Base-by-base conservation (phyloP, 805 yeast genomes). In the Metschnikowia arizonensis region DNA sequence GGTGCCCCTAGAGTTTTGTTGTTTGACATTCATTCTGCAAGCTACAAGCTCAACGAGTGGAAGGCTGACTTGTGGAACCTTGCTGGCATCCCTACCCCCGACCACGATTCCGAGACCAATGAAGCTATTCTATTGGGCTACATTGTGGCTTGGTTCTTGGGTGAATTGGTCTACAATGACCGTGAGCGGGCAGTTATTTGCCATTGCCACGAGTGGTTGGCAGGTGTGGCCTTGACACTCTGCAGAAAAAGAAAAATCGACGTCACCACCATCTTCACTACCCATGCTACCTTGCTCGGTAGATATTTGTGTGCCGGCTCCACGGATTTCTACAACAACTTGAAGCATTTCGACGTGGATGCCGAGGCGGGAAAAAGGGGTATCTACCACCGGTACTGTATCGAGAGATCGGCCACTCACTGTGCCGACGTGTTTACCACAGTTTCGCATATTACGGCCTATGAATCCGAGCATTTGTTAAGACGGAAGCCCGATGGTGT, bases 311-410 rank as follows among this genome's bases (percentile, higher is more conserved):
- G 98, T 73, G 98, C 98, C 5, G 98, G 98, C 25, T 83, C 90
- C 32, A 95, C 89, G 35, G 99, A 91, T 65, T 93, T 91, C 62
- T 91, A 91, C 74, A 91, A 91, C 70, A 89, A 90, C 62, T 74
- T 91, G 59, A 85, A 85, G 50, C 68, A 77, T 53, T 90, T 93
- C 61, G 98, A 91, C 59, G 98, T 91, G 40, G 99, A 91, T 65
- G 89, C 91, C 28, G 99, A 91, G 68, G 98, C 98, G 10, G 99
- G 99, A 17, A 90, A 88, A 67, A 77, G 98, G 56, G 99, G 99
- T 45, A 91, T 91, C 57, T 91, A 91, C 68, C 99, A 91, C 65
- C 78, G 99, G 52, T 93, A 91, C 65, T 91, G 99, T 67, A 85
- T 91, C 53, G 99, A 91, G 71, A 78, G 99, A 48, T 90, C 96